Conservation (phyloP, 1,284 basidiomycete genomes). For the Pyrrhoderma lamaoense region DNA sequence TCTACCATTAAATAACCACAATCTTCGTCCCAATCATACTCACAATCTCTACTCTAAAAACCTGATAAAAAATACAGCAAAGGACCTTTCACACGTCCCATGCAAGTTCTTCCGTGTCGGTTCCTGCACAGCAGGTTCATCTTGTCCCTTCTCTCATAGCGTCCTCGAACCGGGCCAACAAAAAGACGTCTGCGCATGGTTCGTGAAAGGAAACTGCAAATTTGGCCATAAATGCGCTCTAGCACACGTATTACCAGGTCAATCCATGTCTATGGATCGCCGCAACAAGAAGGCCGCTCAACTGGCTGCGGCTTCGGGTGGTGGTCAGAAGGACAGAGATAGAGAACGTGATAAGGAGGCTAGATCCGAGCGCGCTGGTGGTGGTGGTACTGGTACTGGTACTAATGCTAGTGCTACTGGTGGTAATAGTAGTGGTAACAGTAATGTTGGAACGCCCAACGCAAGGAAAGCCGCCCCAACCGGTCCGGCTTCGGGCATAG, state of each 20-base stretch:
- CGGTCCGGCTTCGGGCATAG: too few species aligned
- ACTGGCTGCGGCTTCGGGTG: slow-evolving; percentile 42
- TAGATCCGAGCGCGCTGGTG: slow-evolving; percentile 8
- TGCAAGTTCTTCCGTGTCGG: slow-evolving; percentile 98
- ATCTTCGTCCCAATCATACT: too few species aligned
- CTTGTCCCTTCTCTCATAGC: slow-evolving; percentile 89
- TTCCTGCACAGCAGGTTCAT: slow-evolving; percentile 88
- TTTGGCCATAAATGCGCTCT: slow-evolving; percentile 97
- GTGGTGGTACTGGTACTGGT: slow-evolving; percentile 17
- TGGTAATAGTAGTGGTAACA: too few species aligned
- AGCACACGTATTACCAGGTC: slow-evolving; percentile 90
- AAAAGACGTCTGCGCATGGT: slow-evolving; percentile 95
- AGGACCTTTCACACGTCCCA: slow-evolving; percentile 93
- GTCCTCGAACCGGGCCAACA: slow-evolving; percentile 64
- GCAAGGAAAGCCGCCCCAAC: too few species aligned
- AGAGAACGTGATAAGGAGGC: slow-evolving; percentile 17
- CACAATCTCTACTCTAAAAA: too few species aligned
- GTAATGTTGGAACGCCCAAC: too few species aligned
- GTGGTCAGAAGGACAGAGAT: slow-evolving; percentile 25
- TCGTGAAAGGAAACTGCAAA: slow-evolving; percentile 92
- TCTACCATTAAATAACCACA: too few species aligned
- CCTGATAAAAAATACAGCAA: slow-evolving; percentile 38
- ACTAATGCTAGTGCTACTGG: too few species aligned
- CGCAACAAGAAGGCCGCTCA: slow-evolving; percentile 98
- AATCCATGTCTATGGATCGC: slow-evolving; percentile 92